Evolutionary conservation across 192 early-diverging fungal species (phyloP).

Genomic region (Dissophora ornata): DNA sequence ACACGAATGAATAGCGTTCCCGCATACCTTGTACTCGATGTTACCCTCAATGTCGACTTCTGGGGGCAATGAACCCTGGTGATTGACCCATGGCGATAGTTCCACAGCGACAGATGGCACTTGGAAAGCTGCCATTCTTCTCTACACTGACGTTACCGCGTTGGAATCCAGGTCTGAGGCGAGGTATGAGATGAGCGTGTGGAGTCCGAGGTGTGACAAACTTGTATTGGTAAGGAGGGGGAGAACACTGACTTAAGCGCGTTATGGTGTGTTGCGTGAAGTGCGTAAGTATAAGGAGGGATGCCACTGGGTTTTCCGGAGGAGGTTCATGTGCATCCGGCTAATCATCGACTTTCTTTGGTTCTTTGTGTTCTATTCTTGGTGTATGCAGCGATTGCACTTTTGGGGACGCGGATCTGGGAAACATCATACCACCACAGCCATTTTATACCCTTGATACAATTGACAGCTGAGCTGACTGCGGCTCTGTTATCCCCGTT

Average conservation of each 20-base stretch:
- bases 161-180: constrained; percentile 11
- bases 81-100: constrained; percentile 45
- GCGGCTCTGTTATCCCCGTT: constrained; percentile 15
- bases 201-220: not conserved
- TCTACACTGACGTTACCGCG: not conserved
- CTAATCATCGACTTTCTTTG: constrained; percentile 4
- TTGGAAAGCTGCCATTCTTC: constrained; percentile 40
- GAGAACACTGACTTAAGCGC: no score
- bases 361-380: constrained; percentile 4
- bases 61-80: constrained; percentile 69
- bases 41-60: constrained; percentile 89
- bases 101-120: constrained; percentile 23
- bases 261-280: not conserved
- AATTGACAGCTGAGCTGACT: not conserved
- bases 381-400: no score
- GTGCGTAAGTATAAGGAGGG: constrained; percentile 1
- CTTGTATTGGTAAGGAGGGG: not conserved
- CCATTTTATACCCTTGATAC: not conserved
- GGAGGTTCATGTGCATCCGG: constrained; percentile 17
- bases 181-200: constrained; percentile 6
- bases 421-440: not conserved
- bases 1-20: no score
- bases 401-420: not conserved
- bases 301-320: not conserved
- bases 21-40: constrained; percentile 92